A percentile compares a stretch with the other conserved stretches of the same genome.
These are phyloP conservation scores for Laburnicola sp. DNA, from an alignment of 2,329 filamentous ascomycete genomes.

Conservation along the genomic window DNA sequence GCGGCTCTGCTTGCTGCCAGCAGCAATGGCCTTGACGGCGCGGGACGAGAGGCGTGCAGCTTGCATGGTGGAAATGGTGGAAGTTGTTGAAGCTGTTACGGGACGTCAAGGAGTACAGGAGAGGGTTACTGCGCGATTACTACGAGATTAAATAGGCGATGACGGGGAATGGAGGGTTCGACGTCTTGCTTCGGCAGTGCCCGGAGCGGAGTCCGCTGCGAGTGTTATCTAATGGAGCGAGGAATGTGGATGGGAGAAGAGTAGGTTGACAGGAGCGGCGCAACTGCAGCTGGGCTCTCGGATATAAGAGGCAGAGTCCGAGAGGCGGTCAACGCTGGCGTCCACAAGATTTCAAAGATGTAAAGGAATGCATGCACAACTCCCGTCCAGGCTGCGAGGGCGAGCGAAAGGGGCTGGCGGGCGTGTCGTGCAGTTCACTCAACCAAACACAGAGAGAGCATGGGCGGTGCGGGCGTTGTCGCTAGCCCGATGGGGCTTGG, in stretches of 20 bases:
- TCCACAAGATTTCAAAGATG: background rate
- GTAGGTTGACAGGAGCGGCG: background rate
- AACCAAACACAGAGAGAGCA: constrained; percentile 7
- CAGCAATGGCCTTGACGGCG: constrained; percentile 48
- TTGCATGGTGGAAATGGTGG: constrained; percentile 40
- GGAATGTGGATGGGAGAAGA: background rate
- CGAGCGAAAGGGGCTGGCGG: constrained; percentile 5
- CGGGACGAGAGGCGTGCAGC: constrained; percentile 49
- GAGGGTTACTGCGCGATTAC: constrained; percentile 7
- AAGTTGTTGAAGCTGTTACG: background rate
- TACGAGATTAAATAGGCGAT: constrained; percentile 11
- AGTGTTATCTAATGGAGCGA: constrained; percentile 1
- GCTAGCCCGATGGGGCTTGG: background rate
- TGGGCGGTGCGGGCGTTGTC: background rate
- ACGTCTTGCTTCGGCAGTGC: background rate
- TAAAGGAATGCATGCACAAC: constrained; percentile 9
- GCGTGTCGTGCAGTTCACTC: constrained; percentile 15
- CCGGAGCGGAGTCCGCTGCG: constrained; percentile 6
- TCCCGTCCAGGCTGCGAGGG: constrained; percentile 2
- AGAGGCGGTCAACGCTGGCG: constrained; percentile 3
- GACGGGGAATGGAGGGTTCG: constrained; percentile 8
- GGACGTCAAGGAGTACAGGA: constrained; percentile 9
- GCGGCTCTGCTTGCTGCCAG: constrained; percentile 48
- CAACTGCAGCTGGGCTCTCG: background rate
- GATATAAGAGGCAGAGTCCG: constrained; percentile 6